Base-by-base conservation (phyloP, 2,329 filamentous ascomycete species). In the Paraphoma chrysanthemicola region DNA sequence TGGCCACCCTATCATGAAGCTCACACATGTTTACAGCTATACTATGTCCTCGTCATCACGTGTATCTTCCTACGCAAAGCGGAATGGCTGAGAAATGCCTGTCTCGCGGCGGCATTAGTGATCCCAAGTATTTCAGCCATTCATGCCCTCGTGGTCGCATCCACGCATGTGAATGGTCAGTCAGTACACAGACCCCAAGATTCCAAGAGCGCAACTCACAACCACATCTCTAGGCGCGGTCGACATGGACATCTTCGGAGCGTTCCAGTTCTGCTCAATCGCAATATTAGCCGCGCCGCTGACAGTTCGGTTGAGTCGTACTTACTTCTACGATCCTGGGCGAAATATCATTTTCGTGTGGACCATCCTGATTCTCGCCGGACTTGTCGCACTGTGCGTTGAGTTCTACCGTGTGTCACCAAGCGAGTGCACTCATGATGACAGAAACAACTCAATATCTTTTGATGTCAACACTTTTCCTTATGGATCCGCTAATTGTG, bases 161-260 rank as follows among this genome's bases (percentile, higher is more conserved):
- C 81, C 3, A 63, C 87, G 10, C 87, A 90, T 67, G 78, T 82
- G n/a, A 77, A 85, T 54, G 79, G 87, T 88, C 63, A 75, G 84
- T 68, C 51, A 14, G 12, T 17, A 10, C 33, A n/a, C 45, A 11
- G 46, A 23, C 4, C 43, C 57, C 49, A 56, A 57, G 45, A 54
- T 30, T 28, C 42, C 41, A 54, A 60, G 50, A 43, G 17, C 57
- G 33, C 43, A 42, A 50, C 43, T 57, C 16, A 63, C 53, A 28
- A 18, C 46, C 51, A 39, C 29, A 31, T 31, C 36, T 52, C 53
- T 56, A 88, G 87, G 78, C 49, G 87, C 85, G 12, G 82, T 89
- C 12, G 88, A 90, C 64, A 85, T 90, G 83, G 88, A 90, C 62
- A 78, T 90, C 3, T 90, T 84, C 54, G 88, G 88, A 1, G 86